Evolutionary conservation across 1,139 yeast species (phyloP), one percentile per base, ranked within the genome.

Genomic region (Suhomyces atakaporum): DNA sequence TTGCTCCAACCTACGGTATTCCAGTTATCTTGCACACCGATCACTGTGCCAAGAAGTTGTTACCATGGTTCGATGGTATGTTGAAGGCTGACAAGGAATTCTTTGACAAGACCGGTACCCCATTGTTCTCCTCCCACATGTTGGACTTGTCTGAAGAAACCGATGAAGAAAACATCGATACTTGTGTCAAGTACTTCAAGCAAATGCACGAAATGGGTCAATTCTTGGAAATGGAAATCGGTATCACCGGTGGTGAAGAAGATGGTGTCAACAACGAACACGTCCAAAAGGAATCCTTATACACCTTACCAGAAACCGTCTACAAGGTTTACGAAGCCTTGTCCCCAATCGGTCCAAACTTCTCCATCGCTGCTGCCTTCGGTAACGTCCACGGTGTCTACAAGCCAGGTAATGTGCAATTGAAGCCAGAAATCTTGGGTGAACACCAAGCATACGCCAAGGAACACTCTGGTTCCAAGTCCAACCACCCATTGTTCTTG

Each of bases 201-300:
- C 88, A 95, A 73, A 89, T 88, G 81, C 75, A 95, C 66, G 89
- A 87, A 74, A 79, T 90, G 81, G 77, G 80, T 76, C 97, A 92
- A 77, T 92, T 94, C 92, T 82, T 92, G 66, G 99, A 92, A 80
- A 94, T 92, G 98, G 99, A 92, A 79, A 92, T 92, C 66, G 99
- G 98, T 81, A 92, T 92, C 81, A 94, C 98, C 65, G 97, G 98
- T 75, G 98, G 98, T 84, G 98, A 92, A 77, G 98, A 92, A 76
- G 99, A 92, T 66, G 99, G 99, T 82, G 98, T 94, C 60, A 94
- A 92, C 84, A 94, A 92, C 80, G 94, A 90, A 72, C 78, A 81
- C 68, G 97, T 87, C 52, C 81, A 81, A 66, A 83, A 85, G 72
- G 89, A 86, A 52, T 69, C 85, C 51, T 78, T 92, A 59, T 94